A percentile compares a stretch with the other conserved stretches of the same genome.
These are phyloP conservation scores for Plasmopara halstedii DNA, from an alignment of 352 stramenopile species.

Conservation along the genomic window DNA sequence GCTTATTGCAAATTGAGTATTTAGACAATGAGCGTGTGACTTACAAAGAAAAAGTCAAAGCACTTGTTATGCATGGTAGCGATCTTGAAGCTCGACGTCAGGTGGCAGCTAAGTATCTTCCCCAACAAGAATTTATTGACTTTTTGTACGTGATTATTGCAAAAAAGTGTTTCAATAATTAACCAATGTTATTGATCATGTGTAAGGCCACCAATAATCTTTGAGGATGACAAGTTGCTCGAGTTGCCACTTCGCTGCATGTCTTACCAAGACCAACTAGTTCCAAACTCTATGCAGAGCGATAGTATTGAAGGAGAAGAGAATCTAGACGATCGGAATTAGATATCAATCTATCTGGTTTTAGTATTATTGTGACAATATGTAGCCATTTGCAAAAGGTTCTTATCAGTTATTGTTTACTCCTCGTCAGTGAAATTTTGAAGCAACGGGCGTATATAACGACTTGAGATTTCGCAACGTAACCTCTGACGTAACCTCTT, in stretches of 20 bases:
- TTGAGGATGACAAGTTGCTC: constrained; percentile 37
- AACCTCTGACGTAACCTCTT: background rate
- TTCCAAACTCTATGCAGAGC: too few species aligned
- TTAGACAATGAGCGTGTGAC: constrained; percentile 50
- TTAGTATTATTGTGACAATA: too few species aligned
- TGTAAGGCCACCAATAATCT: constrained; percentile 39
- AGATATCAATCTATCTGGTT: too few species aligned
- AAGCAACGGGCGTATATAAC: background rate
- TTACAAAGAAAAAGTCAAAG: constrained; percentile 70
- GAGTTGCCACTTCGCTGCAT: constrained; percentile 12
- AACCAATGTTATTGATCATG: background rate
- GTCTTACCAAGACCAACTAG: background rate
- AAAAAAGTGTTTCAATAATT: background rate
- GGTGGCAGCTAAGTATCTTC: constrained; percentile 49
- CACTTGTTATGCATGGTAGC: constrained; percentile 62
- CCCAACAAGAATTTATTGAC: constrained; percentile 49
- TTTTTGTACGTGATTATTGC: constrained; percentile 44
- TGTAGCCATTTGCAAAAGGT: too few species aligned
- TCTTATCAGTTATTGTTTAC: too few species aligned
- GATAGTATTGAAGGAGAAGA: background rate
- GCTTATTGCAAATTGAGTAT: constrained; percentile 44
- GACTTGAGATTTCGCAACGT: too few species aligned
- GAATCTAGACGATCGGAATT: too few species aligned
- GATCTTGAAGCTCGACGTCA: constrained; percentile 46
- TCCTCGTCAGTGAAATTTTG: too few species aligned